Percentiles rank a stretch among this genome's conserved stretches.
These are phyloP conservation scores for Mortierella sp. DNA, from an alignment of 371 early-diverging fungal genomes.

Conservation along the genomic window DNA sequence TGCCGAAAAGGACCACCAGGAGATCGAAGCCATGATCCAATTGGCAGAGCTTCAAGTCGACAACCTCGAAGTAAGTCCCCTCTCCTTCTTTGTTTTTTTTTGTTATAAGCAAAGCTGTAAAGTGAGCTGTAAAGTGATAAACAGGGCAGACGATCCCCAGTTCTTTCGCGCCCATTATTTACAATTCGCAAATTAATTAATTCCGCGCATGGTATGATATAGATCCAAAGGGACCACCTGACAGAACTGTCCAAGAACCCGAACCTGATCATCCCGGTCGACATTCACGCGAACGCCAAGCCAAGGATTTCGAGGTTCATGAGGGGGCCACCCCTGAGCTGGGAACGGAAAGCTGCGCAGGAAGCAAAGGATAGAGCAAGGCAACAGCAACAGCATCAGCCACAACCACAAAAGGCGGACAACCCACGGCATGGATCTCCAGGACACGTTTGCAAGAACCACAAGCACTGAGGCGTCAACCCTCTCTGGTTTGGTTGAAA, in stretches of 20 bases:
- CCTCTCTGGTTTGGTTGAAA: too few relatives aligned
- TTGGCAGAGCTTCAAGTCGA: constrained; percentile 54
- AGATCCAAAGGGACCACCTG: constrained; percentile 54
- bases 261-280: constrained; percentile 53
- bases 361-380: constrained; percentile 36
- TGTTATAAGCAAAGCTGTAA: too few relatives aligned
- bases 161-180: too few relatives aligned
- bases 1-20: constrained; percentile 35
- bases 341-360: constrained; percentile 55
- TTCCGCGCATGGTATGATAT: not conserved
- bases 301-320: constrained; percentile 52
- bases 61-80: constrained; percentile 33
- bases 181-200: too few relatives aligned
- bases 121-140: too few relatives aligned
- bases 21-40: constrained; percentile 50
- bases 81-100: too few relatives aligned
- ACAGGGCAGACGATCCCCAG: too few relatives aligned
- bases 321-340: constrained; percentile 53
- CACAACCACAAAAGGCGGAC: constrained; percentile 8
- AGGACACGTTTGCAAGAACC: constrained; percentile 43
- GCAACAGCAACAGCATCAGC: constrained; percentile 16
- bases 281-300: constrained; percentile 52
- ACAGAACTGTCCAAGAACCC: constrained; percentile 56
- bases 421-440: constrained; percentile 29
- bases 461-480: constrained; percentile 40